Percentiles rank a stretch among this genome's conserved stretches.
Conservation (phyloP, 306 rosid species). For the Ormosia semicastrata region DNA sequence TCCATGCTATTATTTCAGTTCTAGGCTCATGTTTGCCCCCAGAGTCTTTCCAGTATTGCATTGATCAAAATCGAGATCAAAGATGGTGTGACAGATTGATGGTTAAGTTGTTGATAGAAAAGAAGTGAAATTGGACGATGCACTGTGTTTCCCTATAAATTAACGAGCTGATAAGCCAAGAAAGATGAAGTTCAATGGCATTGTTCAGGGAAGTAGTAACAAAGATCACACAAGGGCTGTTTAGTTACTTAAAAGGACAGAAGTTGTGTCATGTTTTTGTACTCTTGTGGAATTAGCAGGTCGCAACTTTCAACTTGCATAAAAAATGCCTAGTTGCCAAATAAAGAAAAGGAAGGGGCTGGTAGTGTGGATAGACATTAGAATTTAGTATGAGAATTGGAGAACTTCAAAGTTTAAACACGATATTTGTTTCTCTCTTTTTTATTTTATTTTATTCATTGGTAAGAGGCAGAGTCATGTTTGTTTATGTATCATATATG, state of each 20-base stretch:
- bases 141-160: background rate
- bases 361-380: background rate
- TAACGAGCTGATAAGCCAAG: no score
- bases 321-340: conserved; percentile 5
- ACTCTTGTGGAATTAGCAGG: background rate
- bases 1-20: background rate
- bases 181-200: no score
- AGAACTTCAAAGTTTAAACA: background rate
- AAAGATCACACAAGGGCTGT: background rate
- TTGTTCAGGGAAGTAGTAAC: background rate
- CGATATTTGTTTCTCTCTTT: background rate
- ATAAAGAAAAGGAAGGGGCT: background rate
- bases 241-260: background rate
- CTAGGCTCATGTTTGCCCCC: background rate
- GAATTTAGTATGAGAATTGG: background rate
- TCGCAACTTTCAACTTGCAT: background rate
- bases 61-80: background rate
- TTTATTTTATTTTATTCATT: background rate
- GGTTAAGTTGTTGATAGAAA: background rate
- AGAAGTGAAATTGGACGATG: background rate
- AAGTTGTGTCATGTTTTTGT: background rate
- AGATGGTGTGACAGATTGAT: background rate
- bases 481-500: background rate
- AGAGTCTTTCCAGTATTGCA: background rate
- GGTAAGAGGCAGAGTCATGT: background rate